Base-by-base conservation (phyloP, 139 green algal species). In the Chlamydomonas asymmetrica region DNA sequence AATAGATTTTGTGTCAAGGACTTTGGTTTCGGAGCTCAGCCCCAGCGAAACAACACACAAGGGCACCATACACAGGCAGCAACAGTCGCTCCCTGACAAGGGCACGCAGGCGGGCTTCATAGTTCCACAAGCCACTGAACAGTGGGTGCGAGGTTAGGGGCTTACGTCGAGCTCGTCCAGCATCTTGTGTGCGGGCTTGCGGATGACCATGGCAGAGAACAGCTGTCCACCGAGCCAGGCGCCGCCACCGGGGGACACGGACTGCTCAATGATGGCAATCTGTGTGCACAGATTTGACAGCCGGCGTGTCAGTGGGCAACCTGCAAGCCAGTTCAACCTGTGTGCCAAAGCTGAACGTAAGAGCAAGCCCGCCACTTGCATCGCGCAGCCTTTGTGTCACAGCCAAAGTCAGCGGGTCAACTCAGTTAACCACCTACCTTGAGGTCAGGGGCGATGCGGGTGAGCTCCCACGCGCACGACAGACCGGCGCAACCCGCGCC, bases 211-310 rank as follows among this genome's bases (percentile, higher is more conserved):
- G 66, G 90, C 91, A 52, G 80, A 92, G 83, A 98, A 96, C 9
- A 98, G 92, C 91, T 98, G 96, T 41, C 96, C 96, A 61, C 94
- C 96, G 71, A 99, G 80, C 96, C 96, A 99, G 23, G 96, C 94
- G 56, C 96, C 96, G 74, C 93, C 86, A 43, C 89, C 89, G 13
- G 89, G 89, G 20, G 87, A 83, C 23, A 93, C 89, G 27, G 70
- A 82, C 74, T 92, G 87, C 91, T 98, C 95, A 45, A 98, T 94
- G 68, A 98, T 88, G 62, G 95, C 94, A 27, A 97, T 82, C 81
- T 88, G 76, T 34, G 63, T 68, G 34, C 35, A 68, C 40, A 73
- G 65, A 37, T 60, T 59, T 73, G 31, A 18, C 16, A 56, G 48
- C 16, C 16, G 48, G n/a, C n/a, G n/a, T n/a, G n/a, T n/a, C n/a